phyloP scores from a whole-genome alignment of 2,329 filamentous ascomycete genomes.

The Beauveria caledonica region DNA sequence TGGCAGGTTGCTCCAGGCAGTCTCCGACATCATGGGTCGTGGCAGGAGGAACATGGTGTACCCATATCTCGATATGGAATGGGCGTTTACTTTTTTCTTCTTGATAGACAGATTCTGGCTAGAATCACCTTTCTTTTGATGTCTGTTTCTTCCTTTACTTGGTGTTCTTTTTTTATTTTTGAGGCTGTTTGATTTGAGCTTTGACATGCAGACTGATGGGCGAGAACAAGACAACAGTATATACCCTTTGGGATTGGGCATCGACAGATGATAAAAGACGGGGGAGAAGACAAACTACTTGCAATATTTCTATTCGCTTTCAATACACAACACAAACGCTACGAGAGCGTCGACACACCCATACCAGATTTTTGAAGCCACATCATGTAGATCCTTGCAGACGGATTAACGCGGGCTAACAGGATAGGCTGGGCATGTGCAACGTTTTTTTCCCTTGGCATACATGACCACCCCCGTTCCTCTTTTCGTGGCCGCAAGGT shows the following conservation, averaged over 20 bases:
- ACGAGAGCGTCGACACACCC: neutral
- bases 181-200: neutral
- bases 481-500: neutral
- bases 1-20: too few relatives aligned
- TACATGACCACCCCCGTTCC: neutral
- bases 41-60: neutral
- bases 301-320: neutral
- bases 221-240: neutral
- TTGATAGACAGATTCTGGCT: conserved; percentile 11
- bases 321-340: neutral
- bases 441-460: neutral
- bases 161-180: neutral
- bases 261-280: neutral
- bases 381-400: neutral
- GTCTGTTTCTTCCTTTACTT: neutral
- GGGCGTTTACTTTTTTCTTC: neutral
- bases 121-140: conserved; percentile 3
- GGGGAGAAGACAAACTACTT: neutral
- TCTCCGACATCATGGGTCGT: neutral
- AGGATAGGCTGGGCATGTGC: neutral
- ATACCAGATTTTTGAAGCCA: neutral
- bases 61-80: neutral
- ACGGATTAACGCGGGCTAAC: neutral
- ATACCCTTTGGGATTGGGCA: conserved; percentile 1
- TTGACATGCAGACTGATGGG: neutral